Evolutionary conservation across 2,329 filamentous ascomycete genomes (phyloP), one percentile per base, ranked within the genome.

Genomic region (Ophiocordyceps camponoti-leonardi): DNA sequence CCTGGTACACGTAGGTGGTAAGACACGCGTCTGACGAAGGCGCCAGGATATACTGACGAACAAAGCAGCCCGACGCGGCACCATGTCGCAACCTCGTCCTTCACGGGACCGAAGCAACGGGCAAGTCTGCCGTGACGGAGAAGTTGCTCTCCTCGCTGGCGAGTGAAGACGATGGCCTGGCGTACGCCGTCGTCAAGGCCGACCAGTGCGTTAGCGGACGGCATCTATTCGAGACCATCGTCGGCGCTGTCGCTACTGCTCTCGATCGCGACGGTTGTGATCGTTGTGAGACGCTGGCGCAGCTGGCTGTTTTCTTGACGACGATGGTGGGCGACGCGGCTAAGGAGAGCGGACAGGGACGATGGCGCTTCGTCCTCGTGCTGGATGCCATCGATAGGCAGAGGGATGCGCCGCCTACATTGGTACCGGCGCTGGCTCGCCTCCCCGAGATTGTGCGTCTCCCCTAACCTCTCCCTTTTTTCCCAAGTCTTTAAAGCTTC

Each of bases 351-450:
- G 26, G 26, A 28, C 52, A 18, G 3, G 18, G 57, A 19, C 54
- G 57, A 42, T 68, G 67, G 51, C 78, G 81, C 51, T 87, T 94
- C 53, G 79, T 90, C 10, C 63, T 96, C 47, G 84, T 95, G 12
- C 73, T 96, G 50, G 92, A 96, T 66, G 85, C 79, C 12, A 81
- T 96, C 47, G 90, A 96, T 60, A 75, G 73, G 50, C 84, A 94
- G 60, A 73, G 82, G 55, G 90, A 96, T 56, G 78, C 83, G 6
- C 77, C 83, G 6, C 72, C 78, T 3, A 94, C 86, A 1, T 64
- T 96, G 14, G 65, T 94, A 5, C 80, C 88, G 30, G 87, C 85
- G 13, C 65, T 98, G 49, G 85, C 83, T 20, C 75, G 88, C 49
- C 62, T 98, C 19, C 82, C 84, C 14, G 87, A 95, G 61, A 73